Base-by-base conservation (phyloP, 2,329 filamentous ascomycete genomes). In the Sporothrix luriei region DNA sequence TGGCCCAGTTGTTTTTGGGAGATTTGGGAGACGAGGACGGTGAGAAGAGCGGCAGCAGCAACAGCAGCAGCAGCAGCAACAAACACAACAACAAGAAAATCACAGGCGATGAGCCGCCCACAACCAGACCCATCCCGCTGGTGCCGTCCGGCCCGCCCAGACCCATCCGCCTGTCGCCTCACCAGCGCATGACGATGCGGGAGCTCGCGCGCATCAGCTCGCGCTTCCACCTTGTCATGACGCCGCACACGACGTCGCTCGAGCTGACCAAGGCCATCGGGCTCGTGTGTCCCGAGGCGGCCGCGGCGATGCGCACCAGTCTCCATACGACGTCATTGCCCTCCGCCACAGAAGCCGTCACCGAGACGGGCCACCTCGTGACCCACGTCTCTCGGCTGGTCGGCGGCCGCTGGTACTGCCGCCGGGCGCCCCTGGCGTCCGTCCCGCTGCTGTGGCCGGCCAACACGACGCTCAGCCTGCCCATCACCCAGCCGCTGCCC, bases 391-490 rank as follows among this genome's bases (percentile, higher is more conserved):
- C 55, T 10, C 55, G 55, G 6, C 33, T 43, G 11, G 19, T 43
- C 10, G n/a, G 10, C 13, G 55, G 55, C 33, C 3, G 14, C n/a
- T 61, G 55, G 55, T 61, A 43, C n/a, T 40, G n/a, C 55, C 55
- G 55, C 4, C 55, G 55, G 4, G 19, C 19, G 3, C 55, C 55
- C n/a, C 21, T 13, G 13, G n/a, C 38, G 7, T 61, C 19, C 9
- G n/a, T 61, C 19, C 33, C 19, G 9, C 38, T 61, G 33, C 33
- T 61, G 33, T 61, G 55, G 55, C 55, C 55, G 33, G 55, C 33
- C 55, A 24, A 43, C 11, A 43, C 38, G n/a, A 43, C 38, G 14
- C 21, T 61, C 10, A 24, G 33, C 5, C 33, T 61, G 19, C 55
- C 55, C n/a, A 33, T 24, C 10, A 3, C 55, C 1, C 55, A 61